Base-by-base conservation (phyloP, 257 asterid genomes). In the Nicotiana attenuata region DNA sequence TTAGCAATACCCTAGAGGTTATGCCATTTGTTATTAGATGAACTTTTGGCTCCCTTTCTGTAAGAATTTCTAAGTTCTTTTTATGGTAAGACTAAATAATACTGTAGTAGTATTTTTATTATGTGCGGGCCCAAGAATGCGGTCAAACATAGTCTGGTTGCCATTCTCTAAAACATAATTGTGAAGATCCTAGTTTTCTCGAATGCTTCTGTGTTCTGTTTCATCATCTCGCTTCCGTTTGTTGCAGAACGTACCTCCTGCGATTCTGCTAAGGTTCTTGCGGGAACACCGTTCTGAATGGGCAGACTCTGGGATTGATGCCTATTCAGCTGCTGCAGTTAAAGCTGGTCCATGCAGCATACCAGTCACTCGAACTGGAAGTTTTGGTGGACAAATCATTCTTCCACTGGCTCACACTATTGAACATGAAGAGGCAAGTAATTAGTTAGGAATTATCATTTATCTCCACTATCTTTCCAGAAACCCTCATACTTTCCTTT, bases 271-370 rank as follows among this genome's bases (percentile, higher is more conserved):
- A 68, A 87, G 98, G 87, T 96, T 96, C 89, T 85, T 96, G 78
- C 86, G 98, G 79, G 98, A 96, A 76, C 99, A 96, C 85, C 91
- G 99, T 38, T 94, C 98, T 17, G 99, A 96, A 83, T 96, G 98
- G 99, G 98, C 99, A 35, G 98, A 94, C 86, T 92, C 92, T 84
- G 95, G 96, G 19, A 90, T 94, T 63, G 99, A 96, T 81, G 96
- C 99, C 22, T 94, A 94, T 82, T 94, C 97, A 5, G 92, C 97
- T 67, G 92, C 95, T 88, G 96, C 99, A 61, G 92, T 93, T 76
- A 94, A 93, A 86, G 89, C 97, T 33, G 90, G 92, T 77, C 97
- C 98, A 24, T 92, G 96, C 82, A 89, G 86, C 78, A 63, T 96
- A 81, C 98, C 96, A 22, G 88, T 91, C 22, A 84, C 94, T 57